Evolutionary conservation across 495 filamentous ascomycete species (phyloP).

Genomic region (Immersiella caudata): DNA sequence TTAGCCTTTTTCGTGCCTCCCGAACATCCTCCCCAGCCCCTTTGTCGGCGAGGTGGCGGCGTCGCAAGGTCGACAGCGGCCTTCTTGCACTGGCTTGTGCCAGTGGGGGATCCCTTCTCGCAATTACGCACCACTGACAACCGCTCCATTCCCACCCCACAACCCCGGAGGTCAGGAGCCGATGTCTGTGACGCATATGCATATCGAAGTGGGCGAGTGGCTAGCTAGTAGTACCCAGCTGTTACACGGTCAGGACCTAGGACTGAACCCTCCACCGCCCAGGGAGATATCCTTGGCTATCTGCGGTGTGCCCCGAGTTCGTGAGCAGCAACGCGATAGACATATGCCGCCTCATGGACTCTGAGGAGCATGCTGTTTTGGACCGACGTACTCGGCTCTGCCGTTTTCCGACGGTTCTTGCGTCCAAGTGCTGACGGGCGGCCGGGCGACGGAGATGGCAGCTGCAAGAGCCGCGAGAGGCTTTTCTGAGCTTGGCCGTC

Average conservation of each 20-base stretch:
- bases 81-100: background rate
- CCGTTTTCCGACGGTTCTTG: background rate
- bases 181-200: slow-evolving; percentile 17
- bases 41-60: slow-evolving; percentile 6
- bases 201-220: slow-evolving; percentile 4
- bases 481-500: background rate
- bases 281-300: background rate
- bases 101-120: slow-evolving; percentile 15
- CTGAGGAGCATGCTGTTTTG: background rate
- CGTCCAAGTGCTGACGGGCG: background rate
- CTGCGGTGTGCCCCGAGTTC: background rate
- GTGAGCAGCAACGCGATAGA: background rate
- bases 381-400: slow-evolving; percentile 12
- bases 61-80: background rate
- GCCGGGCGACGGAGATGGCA: background rate
- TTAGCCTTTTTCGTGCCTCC: slow-evolving; percentile 23
- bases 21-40: slow-evolving; percentile 14
- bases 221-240: background rate
- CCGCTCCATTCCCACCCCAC: slow-evolving; percentile 13
- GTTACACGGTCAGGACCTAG: slow-evolving; percentile 7
- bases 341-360: background rate
- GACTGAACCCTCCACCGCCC: background rate
- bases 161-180: slow-evolving; percentile 7
- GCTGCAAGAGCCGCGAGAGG: background rate
- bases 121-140: slow-evolving; percentile 18